A percentile compares a stretch with the other conserved stretches of the same genome.
Evolutionary conservation across 2,329 filamentous ascomycete genomes (phyloP).

Genomic region (Epichloe sp.): DNA sequence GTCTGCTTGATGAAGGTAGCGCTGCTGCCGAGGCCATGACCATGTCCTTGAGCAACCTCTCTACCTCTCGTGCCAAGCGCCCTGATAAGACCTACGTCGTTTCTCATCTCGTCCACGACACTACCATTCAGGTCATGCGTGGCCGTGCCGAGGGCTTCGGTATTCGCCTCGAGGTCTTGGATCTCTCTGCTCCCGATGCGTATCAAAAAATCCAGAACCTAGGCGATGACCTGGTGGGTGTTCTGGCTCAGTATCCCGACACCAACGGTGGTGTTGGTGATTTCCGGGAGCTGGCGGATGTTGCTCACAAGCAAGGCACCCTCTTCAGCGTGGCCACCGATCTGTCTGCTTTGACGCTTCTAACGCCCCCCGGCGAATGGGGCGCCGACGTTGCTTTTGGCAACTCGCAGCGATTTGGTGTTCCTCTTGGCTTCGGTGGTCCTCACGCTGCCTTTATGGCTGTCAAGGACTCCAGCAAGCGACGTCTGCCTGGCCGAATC

Average conservation of each 20-base stretch:
- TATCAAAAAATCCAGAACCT: constrained; percentile 56
- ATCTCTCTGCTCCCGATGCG: constrained; percentile 51
- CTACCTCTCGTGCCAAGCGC: constrained; percentile 58
- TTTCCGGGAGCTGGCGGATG: constrained; percentile 59
- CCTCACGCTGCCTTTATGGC: constrained; percentile 97
- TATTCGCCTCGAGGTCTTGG: constrained; percentile 60
- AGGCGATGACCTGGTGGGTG: constrained; percentile 73
- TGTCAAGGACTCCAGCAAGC: constrained; percentile 79
- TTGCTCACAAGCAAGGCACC: constrained; percentile 63
- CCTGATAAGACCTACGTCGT: constrained; percentile 72
- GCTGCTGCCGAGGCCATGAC: constrained; percentile 95
- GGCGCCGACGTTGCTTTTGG: constrained; percentile 93
- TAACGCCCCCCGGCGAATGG: constrained; percentile 86
- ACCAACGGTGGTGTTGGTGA: constrained; percentile 70
- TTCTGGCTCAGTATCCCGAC: constrained; percentile 90
- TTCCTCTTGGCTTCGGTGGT: constrained; percentile 83
- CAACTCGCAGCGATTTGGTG: constrained; percentile 80
- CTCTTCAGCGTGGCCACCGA: constrained; percentile 84
- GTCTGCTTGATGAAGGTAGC: constrained; percentile 79
- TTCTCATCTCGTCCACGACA: constrained; percentile 68
- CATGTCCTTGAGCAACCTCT: constrained; percentile 66
- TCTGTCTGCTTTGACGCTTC: constrained; percentile 70
- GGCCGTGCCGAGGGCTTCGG: constrained; percentile 87
- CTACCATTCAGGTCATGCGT: constrained; percentile 71
- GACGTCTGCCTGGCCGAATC: constrained; percentile 83